These are phyloP conservation scores for Daedaleopsis sinensis DNA, from an alignment of 768 basidiomycete genomes.

Conservation along the genomic window DNA sequence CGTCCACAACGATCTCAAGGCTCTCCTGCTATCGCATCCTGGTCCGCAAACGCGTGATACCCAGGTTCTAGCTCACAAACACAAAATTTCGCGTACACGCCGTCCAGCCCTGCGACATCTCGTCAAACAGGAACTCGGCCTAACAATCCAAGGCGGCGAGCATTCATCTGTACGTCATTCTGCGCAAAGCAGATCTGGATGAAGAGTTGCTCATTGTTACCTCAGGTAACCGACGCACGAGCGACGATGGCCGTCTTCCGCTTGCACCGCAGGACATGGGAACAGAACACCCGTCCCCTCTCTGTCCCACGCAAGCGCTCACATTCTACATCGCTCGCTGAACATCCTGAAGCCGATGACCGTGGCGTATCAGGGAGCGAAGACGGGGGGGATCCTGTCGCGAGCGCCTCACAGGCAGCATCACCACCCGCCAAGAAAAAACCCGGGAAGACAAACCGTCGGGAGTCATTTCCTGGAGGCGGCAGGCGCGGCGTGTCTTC, in stretches of 20 bases:
- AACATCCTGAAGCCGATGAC: background rate
- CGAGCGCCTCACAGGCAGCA: background rate
- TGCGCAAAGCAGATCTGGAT: slow-evolving; percentile 1
- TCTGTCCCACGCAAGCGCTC: background rate
- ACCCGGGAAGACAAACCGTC: background rate
- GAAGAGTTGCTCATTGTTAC: background rate
- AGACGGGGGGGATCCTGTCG: background rate
- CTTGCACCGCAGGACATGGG: slow-evolving; percentile 82
- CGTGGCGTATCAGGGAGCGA: too few relatives aligned
- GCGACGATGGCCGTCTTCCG: slow-evolving; percentile 95
- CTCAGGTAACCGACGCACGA: slow-evolving; percentile 87
- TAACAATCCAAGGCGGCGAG: slow-evolving; percentile 85
- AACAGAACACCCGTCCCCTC: slow-evolving; percentile 35
- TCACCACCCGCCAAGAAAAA: background rate
- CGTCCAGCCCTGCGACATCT: slow-evolving; percentile 79
- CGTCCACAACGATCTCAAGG: slow-evolving; percentile 84
- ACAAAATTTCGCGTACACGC: slow-evolving; percentile 62
- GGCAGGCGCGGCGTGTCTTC: slow-evolving; percentile 69
- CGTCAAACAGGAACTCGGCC: slow-evolving; percentile 74
- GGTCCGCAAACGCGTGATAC: slow-evolving; percentile 68
- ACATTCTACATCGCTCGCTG: slow-evolving; percentile 19
- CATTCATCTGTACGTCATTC: slow-evolving; percentile 78
- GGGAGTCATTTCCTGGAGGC: slow-evolving; percentile 45
- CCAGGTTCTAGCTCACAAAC: slow-evolving; percentile 60
- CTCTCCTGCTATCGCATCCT: slow-evolving; percentile 36